Base-by-base conservation (phyloP, 805 yeast species). In the Starmerella bacillaris region DNA sequence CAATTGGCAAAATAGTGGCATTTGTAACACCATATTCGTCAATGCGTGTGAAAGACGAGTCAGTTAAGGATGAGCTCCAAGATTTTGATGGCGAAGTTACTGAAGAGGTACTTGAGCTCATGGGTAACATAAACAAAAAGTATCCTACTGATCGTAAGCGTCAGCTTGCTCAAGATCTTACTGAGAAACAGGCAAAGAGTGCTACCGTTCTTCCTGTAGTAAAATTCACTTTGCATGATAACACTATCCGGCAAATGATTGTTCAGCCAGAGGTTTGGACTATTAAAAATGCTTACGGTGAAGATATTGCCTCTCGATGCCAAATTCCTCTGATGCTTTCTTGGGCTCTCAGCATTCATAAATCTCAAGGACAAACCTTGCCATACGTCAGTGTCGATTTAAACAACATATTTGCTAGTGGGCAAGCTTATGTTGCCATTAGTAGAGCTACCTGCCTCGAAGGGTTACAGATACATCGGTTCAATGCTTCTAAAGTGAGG, bases 311-410 rank as follows among this genome's bases (percentile, higher is more conserved):
- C 1, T 63, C 76, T 2, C 63, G 95, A 47, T 61, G 64, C 0
- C 98, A 89, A 50, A 46, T 89, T 2, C 98, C 98, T 0, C 58
- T 89, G 35, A 73, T 86, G 47, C 59, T 84, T n/a, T 93, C 98
- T 0, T 89, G 96, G 95, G 83, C 98, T 0, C 56, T 89, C 30
- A 83, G 95, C 0, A 84, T 89, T 30, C 98, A 89, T 53, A 86
- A 89, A 57, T 74, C 95, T 0, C 98, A 86, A 54, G 98, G 98
- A 1, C 84, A 86, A 55, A 78, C 96, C 0, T 55, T 83, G 30
- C 72, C 75, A 4, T 64, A 68, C 37, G 83, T 79, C 3, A 67
- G 67, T 42, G 93, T 86, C 4, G 92, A 89, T 52, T 63, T 86
- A 41, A 61, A 65, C 24, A 63, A 64, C 37, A 72, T 78, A 1